A percentile compares a stretch with the other conserved stretches of the same genome.
Conservation (phyloP, 2,329 filamentous ascomycete species). For the Berkeleyomyces basicola region DNA sequence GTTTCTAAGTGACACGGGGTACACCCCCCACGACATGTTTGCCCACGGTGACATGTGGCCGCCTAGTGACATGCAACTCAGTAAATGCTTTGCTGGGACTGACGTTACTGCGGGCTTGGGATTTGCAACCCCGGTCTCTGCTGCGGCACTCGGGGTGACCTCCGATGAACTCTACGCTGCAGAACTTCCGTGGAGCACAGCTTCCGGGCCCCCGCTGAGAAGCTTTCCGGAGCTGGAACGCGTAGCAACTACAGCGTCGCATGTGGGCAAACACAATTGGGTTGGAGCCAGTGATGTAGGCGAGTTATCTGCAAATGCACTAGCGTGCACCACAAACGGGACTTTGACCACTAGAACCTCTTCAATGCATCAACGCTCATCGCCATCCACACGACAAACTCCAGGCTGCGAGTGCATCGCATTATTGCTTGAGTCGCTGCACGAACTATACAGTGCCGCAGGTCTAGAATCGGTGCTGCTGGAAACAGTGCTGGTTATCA, state of each 20-base stretch:
- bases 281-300: too few relatives aligned
- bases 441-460: slow-evolving; percentile 30
- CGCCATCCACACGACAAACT: neutral
- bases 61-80: slow-evolving; percentile 17
- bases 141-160: too few relatives aligned
- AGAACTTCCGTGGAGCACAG: too few relatives aligned
- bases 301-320: neutral
- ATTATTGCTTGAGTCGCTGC: slow-evolving; percentile 26
- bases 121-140: neutral
- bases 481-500: slow-evolving; percentile 28
- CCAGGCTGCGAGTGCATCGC: neutral
- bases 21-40: slow-evolving; percentile 4
- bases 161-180: too few relatives aligned
- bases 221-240: too few relatives aligned
- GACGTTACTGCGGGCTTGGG: neutral
- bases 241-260: too few relatives aligned
- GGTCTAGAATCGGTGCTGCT: slow-evolving; percentile 25
- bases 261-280: too few relatives aligned
- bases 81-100: slow-evolving; percentile 4
- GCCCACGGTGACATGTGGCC: slow-evolving; percentile 1
- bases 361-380: neutral
- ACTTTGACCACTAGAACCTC: neutral
- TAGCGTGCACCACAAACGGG: neutral
- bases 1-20: slow-evolving; percentile 2
- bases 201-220: too few relatives aligned